Evolutionary conservation across 768 basidiomycete genomes (phyloP).

Genomic region (Clavulina sp.): DNA sequence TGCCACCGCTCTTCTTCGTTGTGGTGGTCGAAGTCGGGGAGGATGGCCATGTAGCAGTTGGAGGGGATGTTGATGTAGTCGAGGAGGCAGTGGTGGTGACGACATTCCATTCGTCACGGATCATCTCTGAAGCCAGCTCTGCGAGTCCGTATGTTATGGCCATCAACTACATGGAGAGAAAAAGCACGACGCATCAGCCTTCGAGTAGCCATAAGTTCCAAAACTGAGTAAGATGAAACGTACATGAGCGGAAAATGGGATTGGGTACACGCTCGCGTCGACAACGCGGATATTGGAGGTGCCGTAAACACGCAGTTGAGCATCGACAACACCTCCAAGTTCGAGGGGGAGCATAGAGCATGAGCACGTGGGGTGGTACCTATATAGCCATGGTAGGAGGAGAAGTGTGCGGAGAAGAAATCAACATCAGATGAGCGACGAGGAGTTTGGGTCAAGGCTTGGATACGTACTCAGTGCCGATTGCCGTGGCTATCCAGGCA

Average conservation of each 20-base stretch:
- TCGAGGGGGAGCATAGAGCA: constrained; percentile 24
- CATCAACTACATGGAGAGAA: constrained; percentile 12
- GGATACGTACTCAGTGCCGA: constrained; percentile 26
- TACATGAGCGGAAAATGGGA: constrained; percentile 28
- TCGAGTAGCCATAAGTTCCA: constrained; percentile 24
- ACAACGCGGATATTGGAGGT: constrained; percentile 19
- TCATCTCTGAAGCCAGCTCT: constrained; percentile 30
- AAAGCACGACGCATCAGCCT: constrained; percentile 12
- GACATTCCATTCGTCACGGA: no score
- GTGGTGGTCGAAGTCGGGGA: no score
- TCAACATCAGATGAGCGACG: not conserved
- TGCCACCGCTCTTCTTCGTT: no score
- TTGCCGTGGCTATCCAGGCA: constrained; percentile 27
- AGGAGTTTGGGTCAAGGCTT: not conserved
- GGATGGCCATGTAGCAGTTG: no score
- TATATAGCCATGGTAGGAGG: not conserved
- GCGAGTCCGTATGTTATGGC: constrained; percentile 27
- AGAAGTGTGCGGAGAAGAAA: not conserved
- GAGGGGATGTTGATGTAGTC: no score
- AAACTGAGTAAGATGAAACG: constrained; percentile 7
- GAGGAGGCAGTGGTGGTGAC: no score
- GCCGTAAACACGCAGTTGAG: constrained; percentile 19
- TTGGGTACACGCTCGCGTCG: constrained; percentile 11
- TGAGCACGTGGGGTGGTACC: constrained; percentile 4
- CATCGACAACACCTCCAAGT: constrained; percentile 23